Evolutionary conservation across 164 flowering plant genomes (phyloP).

Genomic region (Magnolia sinica): DNA sequence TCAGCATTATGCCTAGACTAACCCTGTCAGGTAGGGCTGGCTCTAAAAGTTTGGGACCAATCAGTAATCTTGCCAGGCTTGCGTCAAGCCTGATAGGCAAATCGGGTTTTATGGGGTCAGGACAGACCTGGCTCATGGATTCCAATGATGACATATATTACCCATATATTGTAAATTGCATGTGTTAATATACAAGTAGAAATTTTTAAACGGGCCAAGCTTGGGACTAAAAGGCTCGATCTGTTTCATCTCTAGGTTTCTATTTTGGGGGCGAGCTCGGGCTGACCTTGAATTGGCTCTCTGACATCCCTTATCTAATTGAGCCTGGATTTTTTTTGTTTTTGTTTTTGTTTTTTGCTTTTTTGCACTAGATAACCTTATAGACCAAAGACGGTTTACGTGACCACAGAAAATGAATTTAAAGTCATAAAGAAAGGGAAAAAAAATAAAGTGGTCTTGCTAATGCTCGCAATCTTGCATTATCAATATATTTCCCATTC

Average conservation of each 20-base stretch:
- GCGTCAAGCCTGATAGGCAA: no score
- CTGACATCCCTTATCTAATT: not conserved
- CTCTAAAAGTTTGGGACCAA: no score
- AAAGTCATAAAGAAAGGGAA: not conserved
- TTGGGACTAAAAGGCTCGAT: not conserved
- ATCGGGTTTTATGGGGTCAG: no score
- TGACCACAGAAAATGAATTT: not conserved
- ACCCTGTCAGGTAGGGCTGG: no score
- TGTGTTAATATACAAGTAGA: not conserved
- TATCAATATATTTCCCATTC: slow-evolving; percentile 1
- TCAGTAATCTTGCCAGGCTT: no score
- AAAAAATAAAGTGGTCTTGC: not conserved
- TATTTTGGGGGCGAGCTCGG: not conserved
- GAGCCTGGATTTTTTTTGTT: not conserved
- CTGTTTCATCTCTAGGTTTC: not conserved
- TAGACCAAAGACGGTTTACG: not conserved
- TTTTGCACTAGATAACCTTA: not conserved
- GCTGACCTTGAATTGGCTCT: not conserved
- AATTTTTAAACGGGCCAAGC: not conserved
- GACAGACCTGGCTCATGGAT: no score
- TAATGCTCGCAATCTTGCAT: not conserved
- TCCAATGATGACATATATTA: no score
- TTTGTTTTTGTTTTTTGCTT: no score
- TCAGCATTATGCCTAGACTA: no score
- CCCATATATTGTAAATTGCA: no score